A percentile compares a stretch with the other conserved stretches of the same genome.
These are phyloP conservation scores for Adenanthera pavonina DNA, from an alignment of 306 rosid species.

Conservation along the genomic window DNA sequence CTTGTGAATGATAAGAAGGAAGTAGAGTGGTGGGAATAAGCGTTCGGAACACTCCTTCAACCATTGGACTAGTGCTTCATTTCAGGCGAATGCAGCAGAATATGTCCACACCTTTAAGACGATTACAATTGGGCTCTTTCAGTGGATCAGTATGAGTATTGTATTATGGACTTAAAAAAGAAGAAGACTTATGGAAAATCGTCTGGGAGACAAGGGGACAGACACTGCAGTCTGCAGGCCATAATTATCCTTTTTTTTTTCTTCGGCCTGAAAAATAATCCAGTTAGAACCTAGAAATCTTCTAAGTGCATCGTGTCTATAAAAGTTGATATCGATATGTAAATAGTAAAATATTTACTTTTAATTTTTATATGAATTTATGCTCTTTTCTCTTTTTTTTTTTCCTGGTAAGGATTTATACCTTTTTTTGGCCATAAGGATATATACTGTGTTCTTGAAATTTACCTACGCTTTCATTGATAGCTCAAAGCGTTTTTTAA, in stretches of 20 bases:
- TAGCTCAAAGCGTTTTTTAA: neutral
- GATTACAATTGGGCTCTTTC: neutral
- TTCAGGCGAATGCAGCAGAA: neutral
- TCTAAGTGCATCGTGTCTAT: too few species aligned
- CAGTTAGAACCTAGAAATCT: neutral
- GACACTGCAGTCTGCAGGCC: neutral
- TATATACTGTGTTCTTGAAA: too few species aligned
- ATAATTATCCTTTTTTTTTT: neutral
- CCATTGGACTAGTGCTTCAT: conserved; percentile 12
- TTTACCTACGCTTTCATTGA: too few species aligned
- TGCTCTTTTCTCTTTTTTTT: too few species aligned
- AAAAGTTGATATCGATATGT: too few species aligned
- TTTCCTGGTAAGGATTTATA: too few species aligned
- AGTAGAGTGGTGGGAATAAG: conserved; percentile 9
- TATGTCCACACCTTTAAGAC: too few species aligned
- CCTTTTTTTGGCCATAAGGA: too few species aligned
- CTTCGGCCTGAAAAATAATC: too few species aligned
- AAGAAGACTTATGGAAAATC: neutral
- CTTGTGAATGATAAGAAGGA: neutral
- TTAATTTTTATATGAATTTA: too few species aligned
- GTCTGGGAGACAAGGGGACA: neutral
- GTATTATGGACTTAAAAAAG: neutral
- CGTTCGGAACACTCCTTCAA: conserved; percentile 26
- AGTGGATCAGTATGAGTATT: neutral
- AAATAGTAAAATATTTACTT: too few species aligned